A percentile compares a stretch with the other conserved stretches of the same genome.
Conservation (phyloP, 345 rosid species). For the Arabis hirsuta region DNA sequence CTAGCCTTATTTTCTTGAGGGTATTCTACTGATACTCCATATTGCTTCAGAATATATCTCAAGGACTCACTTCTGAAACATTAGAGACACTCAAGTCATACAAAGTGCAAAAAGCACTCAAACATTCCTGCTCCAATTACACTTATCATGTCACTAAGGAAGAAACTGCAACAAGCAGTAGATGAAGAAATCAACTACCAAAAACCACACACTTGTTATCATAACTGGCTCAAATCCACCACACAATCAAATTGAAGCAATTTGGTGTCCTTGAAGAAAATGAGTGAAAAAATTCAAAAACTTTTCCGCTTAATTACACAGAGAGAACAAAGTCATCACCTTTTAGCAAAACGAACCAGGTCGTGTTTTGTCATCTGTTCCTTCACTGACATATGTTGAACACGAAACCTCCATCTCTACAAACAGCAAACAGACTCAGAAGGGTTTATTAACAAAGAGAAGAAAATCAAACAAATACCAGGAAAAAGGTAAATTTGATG, state of each 20-base stretch:
- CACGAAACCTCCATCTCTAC: conserved; percentile 39
- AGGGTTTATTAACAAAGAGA: too few species aligned
- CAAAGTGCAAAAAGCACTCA: not conserved
- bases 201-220: conserved; percentile 27
- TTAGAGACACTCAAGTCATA: not conserved
- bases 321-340: conserved; percentile 36
- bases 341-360: conserved; percentile 27
- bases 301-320: not conserved
- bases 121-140: not conserved
- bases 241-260: not conserved
- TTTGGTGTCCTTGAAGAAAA: not conserved
- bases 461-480: not conserved
- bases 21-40: conserved; percentile 36
- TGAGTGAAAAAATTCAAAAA: not conserved
- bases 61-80: conserved; percentile 40
- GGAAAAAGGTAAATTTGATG: not conserved
- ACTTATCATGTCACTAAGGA: too few species aligned
- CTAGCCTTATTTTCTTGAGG: conserved; percentile 17
- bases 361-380: conserved; percentile 29
- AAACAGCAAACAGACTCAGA: conserved; percentile 10
- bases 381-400: conserved; percentile 16
- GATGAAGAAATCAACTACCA: conserved; percentile 10
- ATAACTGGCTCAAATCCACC: conserved; percentile 12
- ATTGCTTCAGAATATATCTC: conserved; percentile 35
- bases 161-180: not conserved